These are phyloP conservation scores for Cystobasidium tubakii DNA, from an alignment of 768 basidiomycete species.

Conservation along the genomic window DNA sequence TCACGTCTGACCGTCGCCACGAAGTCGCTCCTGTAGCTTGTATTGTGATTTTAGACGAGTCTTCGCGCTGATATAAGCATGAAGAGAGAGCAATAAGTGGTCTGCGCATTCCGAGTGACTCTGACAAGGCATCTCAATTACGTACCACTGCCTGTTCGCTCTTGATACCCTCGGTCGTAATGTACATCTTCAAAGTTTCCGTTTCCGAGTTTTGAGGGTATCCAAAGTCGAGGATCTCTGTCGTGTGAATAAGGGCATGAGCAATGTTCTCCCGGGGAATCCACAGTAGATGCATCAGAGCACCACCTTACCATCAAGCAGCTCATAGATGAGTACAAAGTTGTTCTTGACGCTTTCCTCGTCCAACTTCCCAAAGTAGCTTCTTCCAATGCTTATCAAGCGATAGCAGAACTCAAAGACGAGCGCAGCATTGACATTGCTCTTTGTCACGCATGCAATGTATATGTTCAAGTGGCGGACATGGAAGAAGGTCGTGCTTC, in stretches of 20 bases:
- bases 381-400: slow-evolving; percentile 85
- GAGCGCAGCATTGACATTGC: slow-evolving; percentile 90
- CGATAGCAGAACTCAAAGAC: slow-evolving; percentile 98
- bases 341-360: slow-evolving; percentile 99
- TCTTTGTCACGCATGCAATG: slow-evolving; percentile 90
- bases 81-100: not conserved
- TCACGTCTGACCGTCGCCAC: slow-evolving; percentile 91
- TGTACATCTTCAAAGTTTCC: slow-evolving; percentile 93
- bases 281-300: not conserved
- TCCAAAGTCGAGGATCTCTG: slow-evolving; percentile 97
- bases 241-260: no score
- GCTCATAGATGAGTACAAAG: slow-evolving; percentile 95
- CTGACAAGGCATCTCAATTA: no score
- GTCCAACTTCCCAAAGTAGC: slow-evolving; percentile 97
- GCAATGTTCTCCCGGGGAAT: not conserved
- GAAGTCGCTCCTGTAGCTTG: slow-evolving; percentile 96
- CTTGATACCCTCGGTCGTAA: slow-evolving; percentile 93
- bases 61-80: slow-evolving; percentile 61
- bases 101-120: slow-evolving; percentile 15
- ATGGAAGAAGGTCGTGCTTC: slow-evolving; percentile 98
- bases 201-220: slow-evolving; percentile 99
- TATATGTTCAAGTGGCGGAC: slow-evolving; percentile 93
- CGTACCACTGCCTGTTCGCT: slow-evolving; percentile 74
- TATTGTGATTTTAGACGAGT: slow-evolving; percentile 90
- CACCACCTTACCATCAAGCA: slow-evolving; percentile 76